These are phyloP conservation scores for Decorospora gaudefroyi DNA, from an alignment of 2,329 filamentous ascomycete species.

Conservation along the genomic window DNA sequence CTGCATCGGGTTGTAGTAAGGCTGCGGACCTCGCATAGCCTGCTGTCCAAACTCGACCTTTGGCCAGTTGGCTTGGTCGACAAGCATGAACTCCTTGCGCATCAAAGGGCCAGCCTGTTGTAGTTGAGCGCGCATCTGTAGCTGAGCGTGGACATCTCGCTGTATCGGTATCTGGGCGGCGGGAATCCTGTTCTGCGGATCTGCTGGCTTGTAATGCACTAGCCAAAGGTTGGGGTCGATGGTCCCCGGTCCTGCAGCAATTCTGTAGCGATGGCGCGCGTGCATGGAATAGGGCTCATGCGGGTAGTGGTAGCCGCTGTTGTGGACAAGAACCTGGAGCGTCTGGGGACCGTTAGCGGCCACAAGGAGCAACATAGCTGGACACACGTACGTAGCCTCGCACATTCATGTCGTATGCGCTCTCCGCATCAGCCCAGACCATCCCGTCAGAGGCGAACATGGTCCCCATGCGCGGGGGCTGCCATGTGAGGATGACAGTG, in stretches of 20 bases:
- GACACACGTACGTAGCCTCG: constrained; percentile 64
- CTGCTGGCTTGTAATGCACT: constrained; percentile 82
- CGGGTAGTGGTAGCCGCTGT: constrained; percentile 75
- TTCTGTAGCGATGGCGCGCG: constrained; percentile 81
- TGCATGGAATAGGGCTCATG: constrained; percentile 75
- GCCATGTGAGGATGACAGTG: constrained; percentile 84
- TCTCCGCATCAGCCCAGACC: constrained; percentile 83
- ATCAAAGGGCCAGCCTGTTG: constrained; percentile 74
- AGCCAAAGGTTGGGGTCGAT: constrained; percentile 86
- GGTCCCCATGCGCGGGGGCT: constrained; percentile 69
- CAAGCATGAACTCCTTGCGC: constrained; percentile 92
- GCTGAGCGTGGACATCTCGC: constrained; percentile 62
- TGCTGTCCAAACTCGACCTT: constrained; percentile 70
- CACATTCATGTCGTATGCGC: constrained; percentile 74
- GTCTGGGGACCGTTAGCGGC: constrained; percentile 59
- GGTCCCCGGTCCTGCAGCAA: constrained; percentile 71
- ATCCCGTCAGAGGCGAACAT: constrained; percentile 91
- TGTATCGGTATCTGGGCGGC: constrained; percentile 66
- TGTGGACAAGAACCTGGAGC: constrained; percentile 85
- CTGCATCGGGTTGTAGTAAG: constrained; percentile 46
- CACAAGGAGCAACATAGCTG: not conserved
- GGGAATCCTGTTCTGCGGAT: constrained; percentile 73
- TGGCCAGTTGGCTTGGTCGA: constrained; percentile 89
- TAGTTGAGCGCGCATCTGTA: constrained; percentile 66
- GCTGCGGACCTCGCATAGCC: constrained; percentile 33